These are phyloP conservation scores for Skeletonema grethae DNA, from an alignment of 108 stramenopile genomes.

Conservation along the genomic window DNA sequence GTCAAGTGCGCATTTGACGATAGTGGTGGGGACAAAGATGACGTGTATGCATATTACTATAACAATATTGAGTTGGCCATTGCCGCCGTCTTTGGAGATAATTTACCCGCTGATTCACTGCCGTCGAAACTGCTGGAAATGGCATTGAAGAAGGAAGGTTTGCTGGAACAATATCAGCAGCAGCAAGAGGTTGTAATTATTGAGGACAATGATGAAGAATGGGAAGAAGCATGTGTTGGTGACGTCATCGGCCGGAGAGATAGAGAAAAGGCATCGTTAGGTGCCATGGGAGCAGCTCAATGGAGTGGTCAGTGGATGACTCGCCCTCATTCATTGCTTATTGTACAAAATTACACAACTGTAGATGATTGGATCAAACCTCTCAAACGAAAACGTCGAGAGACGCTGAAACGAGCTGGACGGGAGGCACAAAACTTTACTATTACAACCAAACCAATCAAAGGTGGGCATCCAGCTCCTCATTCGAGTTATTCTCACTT, in stretches of 20 bases:
- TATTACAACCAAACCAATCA: slow-evolving; percentile 57
- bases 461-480: slow-evolving; percentile 63
- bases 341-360: slow-evolving; percentile 52
- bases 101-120: slow-evolving; percentile 49
- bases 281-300: slow-evolving; percentile 68
- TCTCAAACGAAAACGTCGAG: slow-evolving; percentile 61
- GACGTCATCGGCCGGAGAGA: slow-evolving; percentile 52
- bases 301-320: slow-evolving; percentile 74
- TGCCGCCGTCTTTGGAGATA: slow-evolving; percentile 68
- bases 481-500: slow-evolving; percentile 78
- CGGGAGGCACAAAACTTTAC: slow-evolving; percentile 63
- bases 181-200: background rate
- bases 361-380: slow-evolving; percentile 73
- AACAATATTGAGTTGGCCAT: slow-evolving; percentile 71
- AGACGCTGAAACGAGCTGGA: slow-evolving; percentile 62
- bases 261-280: slow-evolving; percentile 66
- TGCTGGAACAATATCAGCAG: slow-evolving; percentile 23
- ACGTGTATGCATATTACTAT: slow-evolving; percentile 50
- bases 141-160: slow-evolving; percentile 50
- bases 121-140: slow-evolving; percentile 54
- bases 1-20: slow-evolving; percentile 63
- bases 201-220: slow-evolving; percentile 11
- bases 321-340: slow-evolving; percentile 69
- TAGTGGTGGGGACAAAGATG: slow-evolving; percentile 25
- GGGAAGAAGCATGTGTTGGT: slow-evolving; percentile 57